Evolutionary conservation across 495 filamentous ascomycete genomes (phyloP).

Genomic region (Neurospora sp.): DNA sequence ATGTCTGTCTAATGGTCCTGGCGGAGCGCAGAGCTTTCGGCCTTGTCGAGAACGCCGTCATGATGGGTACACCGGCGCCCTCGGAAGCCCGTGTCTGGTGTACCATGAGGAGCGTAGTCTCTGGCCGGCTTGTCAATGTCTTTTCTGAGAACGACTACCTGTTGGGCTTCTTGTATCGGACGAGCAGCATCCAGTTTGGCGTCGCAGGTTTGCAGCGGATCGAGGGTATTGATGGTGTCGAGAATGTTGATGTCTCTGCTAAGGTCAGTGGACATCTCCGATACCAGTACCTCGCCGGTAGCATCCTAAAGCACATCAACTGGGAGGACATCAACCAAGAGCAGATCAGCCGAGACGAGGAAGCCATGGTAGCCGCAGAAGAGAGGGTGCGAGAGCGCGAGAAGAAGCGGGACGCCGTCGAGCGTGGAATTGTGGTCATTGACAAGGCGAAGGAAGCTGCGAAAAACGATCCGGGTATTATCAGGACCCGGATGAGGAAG

Average conservation of each 20-base stretch:
- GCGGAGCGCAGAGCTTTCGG: slow-evolving; percentile 75
- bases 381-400: slow-evolving; percentile 18
- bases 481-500: slow-evolving; percentile 20
- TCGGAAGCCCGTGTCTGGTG: slow-evolving; percentile 42
- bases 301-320: slow-evolving; percentile 42
- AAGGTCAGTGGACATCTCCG: slow-evolving; percentile 43
- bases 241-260: slow-evolving; percentile 48
- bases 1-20: slow-evolving; percentile 64
- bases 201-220: slow-evolving; percentile 48
- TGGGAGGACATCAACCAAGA: slow-evolving; percentile 45
- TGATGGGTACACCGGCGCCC: slow-evolving; percentile 78
- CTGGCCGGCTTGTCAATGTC: slow-evolving; percentile 48
- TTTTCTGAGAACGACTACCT: slow-evolving; percentile 52
- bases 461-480: slow-evolving; percentile 14
- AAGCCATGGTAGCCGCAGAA: slow-evolving; percentile 16
- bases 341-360: slow-evolving; percentile 33
- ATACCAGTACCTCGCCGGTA: slow-evolving; percentile 45
- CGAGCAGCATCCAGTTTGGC: slow-evolving; percentile 42
- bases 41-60: slow-evolving; percentile 69
- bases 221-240: slow-evolving; percentile 42
- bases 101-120: slow-evolving; percentile 45
- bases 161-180: slow-evolving; percentile 49
- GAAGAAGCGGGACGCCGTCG: slow-evolving; percentile 13
- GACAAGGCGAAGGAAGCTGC: slow-evolving; percentile 9
- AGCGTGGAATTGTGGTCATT: slow-evolving; percentile 1